phyloP scores from a whole-genome alignment of 495 filamentous ascomycete genomes.

The Cercophora sp. region DNA sequence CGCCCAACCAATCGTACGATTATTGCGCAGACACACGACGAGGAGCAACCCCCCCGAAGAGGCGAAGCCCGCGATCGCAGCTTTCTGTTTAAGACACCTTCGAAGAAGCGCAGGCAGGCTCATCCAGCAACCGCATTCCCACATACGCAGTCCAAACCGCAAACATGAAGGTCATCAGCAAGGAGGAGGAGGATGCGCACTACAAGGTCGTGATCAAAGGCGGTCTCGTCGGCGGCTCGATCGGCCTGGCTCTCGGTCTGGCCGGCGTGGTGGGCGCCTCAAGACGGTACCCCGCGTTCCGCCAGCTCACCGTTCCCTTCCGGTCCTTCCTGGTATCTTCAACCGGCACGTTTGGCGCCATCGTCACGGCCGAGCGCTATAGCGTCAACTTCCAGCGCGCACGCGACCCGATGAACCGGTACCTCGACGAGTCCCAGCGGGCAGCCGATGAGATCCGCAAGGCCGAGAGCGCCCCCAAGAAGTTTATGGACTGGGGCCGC shows the following conservation, averaged over 20 bases:
- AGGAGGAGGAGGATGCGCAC: conserved; percentile 76
- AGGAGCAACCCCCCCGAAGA: neutral
- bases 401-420: conserved; percentile 61
- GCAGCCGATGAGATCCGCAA: conserved; percentile 40
- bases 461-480: conserved; percentile 42
- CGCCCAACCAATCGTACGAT: neutral
- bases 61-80: too few relatives aligned
- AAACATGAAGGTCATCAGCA: conserved; percentile 89
- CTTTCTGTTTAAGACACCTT: too few relatives aligned
- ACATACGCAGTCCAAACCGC: neutral
- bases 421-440: conserved; percentile 56
- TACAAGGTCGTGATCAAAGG: conserved; percentile 69
- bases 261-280: conserved; percentile 59
- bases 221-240: conserved; percentile 63
- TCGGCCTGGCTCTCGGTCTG: conserved; percentile 61
- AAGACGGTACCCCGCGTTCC: conserved; percentile 66
- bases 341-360: conserved; percentile 74
- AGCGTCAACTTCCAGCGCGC: conserved; percentile 68
- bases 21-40: neutral
- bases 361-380: conserved; percentile 78
- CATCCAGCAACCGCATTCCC: too few relatives aligned
- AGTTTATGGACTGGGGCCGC: conserved; percentile 56
- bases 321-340: conserved; percentile 86
- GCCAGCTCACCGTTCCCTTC: conserved; percentile 79
- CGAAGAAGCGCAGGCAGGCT: too few relatives aligned